Conservation (phyloP, 768 basidiomycete species). For the Paxillus involutus region DNA sequence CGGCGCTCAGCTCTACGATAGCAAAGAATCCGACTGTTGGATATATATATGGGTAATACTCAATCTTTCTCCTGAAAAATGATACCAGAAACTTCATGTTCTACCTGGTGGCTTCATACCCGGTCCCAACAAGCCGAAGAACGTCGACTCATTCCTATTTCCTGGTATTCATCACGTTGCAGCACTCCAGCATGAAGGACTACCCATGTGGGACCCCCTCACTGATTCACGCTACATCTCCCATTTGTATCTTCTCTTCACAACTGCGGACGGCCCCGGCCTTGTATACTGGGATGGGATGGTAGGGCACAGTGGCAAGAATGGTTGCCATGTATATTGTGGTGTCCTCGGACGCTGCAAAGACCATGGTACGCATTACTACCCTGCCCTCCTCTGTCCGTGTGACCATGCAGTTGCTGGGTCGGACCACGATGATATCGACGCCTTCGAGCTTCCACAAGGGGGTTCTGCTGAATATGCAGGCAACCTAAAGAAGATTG, state of each 20-base stretch:
- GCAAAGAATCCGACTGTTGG: slow-evolving; percentile 16
- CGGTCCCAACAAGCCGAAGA: too few relatives aligned
- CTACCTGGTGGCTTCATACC: too few relatives aligned
- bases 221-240: neutral
- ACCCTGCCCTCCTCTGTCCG: slow-evolving; percentile 9
- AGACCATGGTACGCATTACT: slow-evolving; percentile 28
- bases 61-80: slow-evolving; percentile 23
- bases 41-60: slow-evolving; percentile 37
- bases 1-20: too few relatives aligned
- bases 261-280: slow-evolving; percentile 21
- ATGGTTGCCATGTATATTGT: slow-evolving; percentile 38
- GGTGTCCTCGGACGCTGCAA: slow-evolving; percentile 27
- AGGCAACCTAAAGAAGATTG: too few relatives aligned
- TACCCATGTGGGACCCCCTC: slow-evolving; percentile 11
- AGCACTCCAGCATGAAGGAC: slow-evolving; percentile 25
- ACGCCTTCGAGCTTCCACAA: too few relatives aligned
- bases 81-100: slow-evolving; percentile 6
- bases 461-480: too few relatives aligned
- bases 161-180: slow-evolving; percentile 30
- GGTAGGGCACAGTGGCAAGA: slow-evolving; percentile 29
- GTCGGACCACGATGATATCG: too few relatives aligned
- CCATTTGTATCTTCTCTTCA: slow-evolving; percentile 10
- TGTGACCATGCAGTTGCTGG: too few relatives aligned
- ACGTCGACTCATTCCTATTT: slow-evolving; percentile 31
- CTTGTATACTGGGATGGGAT: too few relatives aligned